These are phyloP conservation scores for Backusella macrospora DNA, from an alignment of 192 early-diverging fungal genomes.

Conservation along the genomic window DNA sequence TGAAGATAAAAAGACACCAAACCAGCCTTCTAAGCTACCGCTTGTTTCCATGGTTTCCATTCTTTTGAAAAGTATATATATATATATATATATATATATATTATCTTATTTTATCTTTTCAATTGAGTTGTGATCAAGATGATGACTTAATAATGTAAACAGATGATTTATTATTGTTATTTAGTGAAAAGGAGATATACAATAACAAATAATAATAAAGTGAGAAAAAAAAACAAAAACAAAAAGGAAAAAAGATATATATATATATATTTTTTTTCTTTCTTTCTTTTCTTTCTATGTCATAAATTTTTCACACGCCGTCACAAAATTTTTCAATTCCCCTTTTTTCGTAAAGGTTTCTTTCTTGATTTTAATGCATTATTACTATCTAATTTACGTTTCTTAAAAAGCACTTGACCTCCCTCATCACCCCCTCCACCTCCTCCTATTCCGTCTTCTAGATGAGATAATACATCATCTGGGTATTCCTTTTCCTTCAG, in stretches of 20 bases:
- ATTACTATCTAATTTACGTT: conserved; percentile 42
- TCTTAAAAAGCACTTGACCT: conserved; percentile 47
- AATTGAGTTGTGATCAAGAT: too few relatives aligned
- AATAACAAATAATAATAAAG: not conserved
- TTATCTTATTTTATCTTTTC: too few relatives aligned
- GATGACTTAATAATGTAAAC: not conserved
- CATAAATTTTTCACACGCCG: conserved; percentile 14
- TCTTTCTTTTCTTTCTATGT: too few relatives aligned
- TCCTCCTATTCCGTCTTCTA: too few relatives aligned
- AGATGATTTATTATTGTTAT: not conserved
- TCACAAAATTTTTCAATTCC: conserved; percentile 4
- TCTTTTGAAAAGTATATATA: not conserved
- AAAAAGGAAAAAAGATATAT: not conserved
- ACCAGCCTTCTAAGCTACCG: conserved; percentile 25
- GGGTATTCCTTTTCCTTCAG: conserved; percentile 56
- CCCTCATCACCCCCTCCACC: conserved; percentile 23
- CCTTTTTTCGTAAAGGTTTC: conserved; percentile 14
- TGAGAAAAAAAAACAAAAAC: not conserved
- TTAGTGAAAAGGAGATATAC: not conserved
- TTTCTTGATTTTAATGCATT: not conserved
- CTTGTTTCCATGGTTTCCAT: conserved; percentile 7
- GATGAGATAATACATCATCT: not conserved
- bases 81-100: too few relatives aligned
- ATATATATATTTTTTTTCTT: not conserved
- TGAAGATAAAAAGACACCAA: conserved; percentile 29